Percentiles rank a stretch among this genome's conserved stretches.
These are phyloP conservation scores for Cyclotella kingstonii DNA, from an alignment of 108 stramenopile species.

Conservation along the genomic window DNA sequence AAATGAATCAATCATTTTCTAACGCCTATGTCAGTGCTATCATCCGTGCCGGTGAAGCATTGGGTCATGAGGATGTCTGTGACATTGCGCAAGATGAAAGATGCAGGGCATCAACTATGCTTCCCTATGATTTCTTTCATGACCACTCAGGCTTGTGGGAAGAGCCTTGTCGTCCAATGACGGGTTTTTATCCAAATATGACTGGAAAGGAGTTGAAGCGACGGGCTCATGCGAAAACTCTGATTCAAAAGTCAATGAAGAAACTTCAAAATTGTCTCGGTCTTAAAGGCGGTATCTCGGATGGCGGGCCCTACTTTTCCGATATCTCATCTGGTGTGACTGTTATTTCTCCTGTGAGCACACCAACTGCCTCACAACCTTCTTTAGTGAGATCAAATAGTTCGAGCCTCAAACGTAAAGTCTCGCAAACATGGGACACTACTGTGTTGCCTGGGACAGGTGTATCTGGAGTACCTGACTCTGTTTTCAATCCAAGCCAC, in stretches of 20 bases:
- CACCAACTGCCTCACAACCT: conserved; percentile 40
- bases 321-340: conserved; percentile 10
- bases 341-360: conserved; percentile 19
- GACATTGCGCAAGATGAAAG: conserved; percentile 77
- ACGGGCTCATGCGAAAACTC: conserved; percentile 74
- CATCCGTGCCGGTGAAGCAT: conserved; percentile 79
- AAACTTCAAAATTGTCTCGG: conserved; percentile 75
- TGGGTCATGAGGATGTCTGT: conserved; percentile 78
- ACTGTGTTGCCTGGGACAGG: conserved; percentile 53
- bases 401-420: conserved; percentile 24
- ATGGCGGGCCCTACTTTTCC: conserved; percentile 68
- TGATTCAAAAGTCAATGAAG: conserved; percentile 82
- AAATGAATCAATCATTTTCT: conserved; percentile 79
- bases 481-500: conserved; percentile 72
- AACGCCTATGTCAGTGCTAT: conserved; percentile 80
- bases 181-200: conserved; percentile 52
- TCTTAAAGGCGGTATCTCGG: conserved; percentile 68
- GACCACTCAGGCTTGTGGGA: conserved; percentile 80
- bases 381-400: conserved; percentile 23
- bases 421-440: conserved; percentile 15
- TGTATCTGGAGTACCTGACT: conserved; percentile 61
- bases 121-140: conserved; percentile 78
- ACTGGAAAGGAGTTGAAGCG: conserved; percentile 67
- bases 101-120: conserved; percentile 67
- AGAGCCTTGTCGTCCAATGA: conserved; percentile 72